These are phyloP conservation scores for Nyctanthes arbortristis DNA, from an alignment of 257 asterid species.

Conservation along the genomic window DNA sequence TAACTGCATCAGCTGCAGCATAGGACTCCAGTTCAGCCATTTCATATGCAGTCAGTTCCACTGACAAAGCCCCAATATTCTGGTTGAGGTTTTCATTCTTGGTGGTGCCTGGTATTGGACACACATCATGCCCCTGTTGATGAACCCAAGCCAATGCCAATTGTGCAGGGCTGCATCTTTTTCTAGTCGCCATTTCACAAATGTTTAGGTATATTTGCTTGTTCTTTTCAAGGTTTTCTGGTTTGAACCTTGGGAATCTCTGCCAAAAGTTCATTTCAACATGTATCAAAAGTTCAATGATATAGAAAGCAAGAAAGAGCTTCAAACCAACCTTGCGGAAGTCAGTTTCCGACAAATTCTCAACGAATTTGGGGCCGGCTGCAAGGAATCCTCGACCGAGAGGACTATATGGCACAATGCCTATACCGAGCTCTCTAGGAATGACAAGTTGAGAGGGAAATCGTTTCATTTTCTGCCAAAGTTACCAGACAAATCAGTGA, in stretches of 20 bases:
- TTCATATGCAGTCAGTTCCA: conserved; percentile 38
- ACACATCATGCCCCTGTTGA: conserved; percentile 40
- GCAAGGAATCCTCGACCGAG: conserved; percentile 36
- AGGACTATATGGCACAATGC: conserved; percentile 32
- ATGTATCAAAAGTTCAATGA: neutral
- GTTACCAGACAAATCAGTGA: neutral
- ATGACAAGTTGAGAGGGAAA: neutral
- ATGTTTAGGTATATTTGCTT: conserved; percentile 25
- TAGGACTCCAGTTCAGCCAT: conserved; percentile 39
- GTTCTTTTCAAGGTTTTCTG: conserved; percentile 24
- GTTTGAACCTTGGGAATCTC: conserved; percentile 28
- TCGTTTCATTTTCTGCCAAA: neutral
- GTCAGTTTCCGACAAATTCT: conserved; percentile 18
- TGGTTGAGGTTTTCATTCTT: conserved; percentile 36
- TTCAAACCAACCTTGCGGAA: conserved; percentile 21
- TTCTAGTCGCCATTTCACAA: conserved; percentile 31
- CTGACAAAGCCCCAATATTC: conserved; percentile 34
- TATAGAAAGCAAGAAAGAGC: neutral
- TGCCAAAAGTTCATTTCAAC: neutral
- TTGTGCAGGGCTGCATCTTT: conserved; percentile 44
- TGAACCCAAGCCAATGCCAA: conserved; percentile 49
- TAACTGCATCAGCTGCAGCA: conserved; percentile 36
- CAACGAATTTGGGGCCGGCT: conserved; percentile 25
- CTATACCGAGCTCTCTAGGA: conserved; percentile 31
- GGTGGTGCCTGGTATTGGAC: conserved; percentile 40